phyloP scores from a whole-genome alignment of 2,329 filamentous ascomycete genomes.

The Trichoderma sp. region DNA sequence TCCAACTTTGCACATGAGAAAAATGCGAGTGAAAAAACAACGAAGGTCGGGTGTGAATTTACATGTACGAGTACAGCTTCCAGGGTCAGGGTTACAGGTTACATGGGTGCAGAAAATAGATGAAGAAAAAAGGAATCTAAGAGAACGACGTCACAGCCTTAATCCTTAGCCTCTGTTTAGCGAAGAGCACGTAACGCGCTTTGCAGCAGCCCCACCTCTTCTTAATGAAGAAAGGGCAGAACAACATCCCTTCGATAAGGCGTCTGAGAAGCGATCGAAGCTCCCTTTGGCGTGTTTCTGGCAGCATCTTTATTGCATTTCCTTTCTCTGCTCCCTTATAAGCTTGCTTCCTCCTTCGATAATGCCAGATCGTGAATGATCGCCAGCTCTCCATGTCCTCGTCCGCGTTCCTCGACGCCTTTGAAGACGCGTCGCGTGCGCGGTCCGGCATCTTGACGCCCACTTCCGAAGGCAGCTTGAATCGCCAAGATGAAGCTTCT shows the following conservation, averaged over 20 bases:
- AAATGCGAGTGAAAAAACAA: neutral
- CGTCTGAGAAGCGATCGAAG: neutral
- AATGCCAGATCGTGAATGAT: conserved; percentile 28
- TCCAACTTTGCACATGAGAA: neutral
- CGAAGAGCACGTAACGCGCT: conserved; percentile 14
- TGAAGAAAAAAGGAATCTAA: too few species aligned
- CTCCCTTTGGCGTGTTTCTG: neutral
- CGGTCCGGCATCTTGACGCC: conserved; percentile 45
- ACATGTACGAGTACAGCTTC: neutral
- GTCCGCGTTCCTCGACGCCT: conserved; percentile 35
- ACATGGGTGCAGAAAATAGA: neutral
- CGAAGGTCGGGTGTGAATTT: neutral
- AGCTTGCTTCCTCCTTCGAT: neutral
- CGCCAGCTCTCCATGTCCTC: conserved; percentile 35
- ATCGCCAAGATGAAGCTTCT: conserved; percentile 35
- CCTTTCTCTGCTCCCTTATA: neutral
- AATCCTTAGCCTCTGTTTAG: neutral
- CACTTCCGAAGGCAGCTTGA: conserved; percentile 42
- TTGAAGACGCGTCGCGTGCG: conserved; percentile 52
- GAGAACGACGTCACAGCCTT: conserved; percentile 11
- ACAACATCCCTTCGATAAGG: conserved; percentile 14
- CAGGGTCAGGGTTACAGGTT: neutral
- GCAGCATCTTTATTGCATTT: neutral
- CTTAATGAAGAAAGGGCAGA: conserved; percentile 2
- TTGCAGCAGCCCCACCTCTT: conserved; percentile 8